Conservation (phyloP, 495 filamentous ascomycete species). For the Stereocaulon alpinum region DNA sequence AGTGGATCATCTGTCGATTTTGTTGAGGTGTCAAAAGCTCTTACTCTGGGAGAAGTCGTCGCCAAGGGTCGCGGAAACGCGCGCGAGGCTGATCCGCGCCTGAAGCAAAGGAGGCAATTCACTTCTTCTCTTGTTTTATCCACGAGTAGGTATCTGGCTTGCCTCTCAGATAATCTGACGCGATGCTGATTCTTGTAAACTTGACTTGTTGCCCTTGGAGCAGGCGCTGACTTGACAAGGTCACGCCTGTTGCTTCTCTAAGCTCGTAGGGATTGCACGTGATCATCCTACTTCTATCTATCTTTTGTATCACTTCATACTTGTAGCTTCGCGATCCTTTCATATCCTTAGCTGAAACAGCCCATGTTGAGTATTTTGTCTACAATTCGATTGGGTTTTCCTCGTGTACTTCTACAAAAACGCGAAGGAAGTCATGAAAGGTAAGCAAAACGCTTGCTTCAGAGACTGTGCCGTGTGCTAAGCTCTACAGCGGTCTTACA, state of each 20-base stretch:
- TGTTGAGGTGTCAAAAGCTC: background rate
- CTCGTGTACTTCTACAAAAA: background rate
- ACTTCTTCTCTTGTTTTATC: too few relatives aligned
- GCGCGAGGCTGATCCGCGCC: constrained; percentile 8
- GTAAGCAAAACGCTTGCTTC: constrained; percentile 21
- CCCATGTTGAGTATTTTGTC: too few relatives aligned
- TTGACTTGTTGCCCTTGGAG: too few relatives aligned
- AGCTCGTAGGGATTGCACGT: background rate
- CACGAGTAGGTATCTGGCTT: too few relatives aligned
- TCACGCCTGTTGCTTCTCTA: too few relatives aligned
- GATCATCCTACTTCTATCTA: background rate
- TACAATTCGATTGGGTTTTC: background rate
- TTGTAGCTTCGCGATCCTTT: too few relatives aligned
- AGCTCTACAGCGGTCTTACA: constrained; percentile 69
- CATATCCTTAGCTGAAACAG: too few relatives aligned
- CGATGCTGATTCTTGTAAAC: too few relatives aligned
- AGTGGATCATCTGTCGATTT: background rate
- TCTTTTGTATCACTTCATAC: background rate
- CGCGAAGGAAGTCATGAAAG: constrained; percentile 34
- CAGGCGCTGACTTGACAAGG: too few relatives aligned
- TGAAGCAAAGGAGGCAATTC: background rate
- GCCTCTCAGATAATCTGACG: too few relatives aligned
- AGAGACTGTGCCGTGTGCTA: constrained; percentile 10
- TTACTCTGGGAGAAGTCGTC: background rate
- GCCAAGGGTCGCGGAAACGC: constrained; percentile 10